Base-by-base conservation (phyloP, 306 rosid genomes). In the Lathyrus oleraceus region DNA sequence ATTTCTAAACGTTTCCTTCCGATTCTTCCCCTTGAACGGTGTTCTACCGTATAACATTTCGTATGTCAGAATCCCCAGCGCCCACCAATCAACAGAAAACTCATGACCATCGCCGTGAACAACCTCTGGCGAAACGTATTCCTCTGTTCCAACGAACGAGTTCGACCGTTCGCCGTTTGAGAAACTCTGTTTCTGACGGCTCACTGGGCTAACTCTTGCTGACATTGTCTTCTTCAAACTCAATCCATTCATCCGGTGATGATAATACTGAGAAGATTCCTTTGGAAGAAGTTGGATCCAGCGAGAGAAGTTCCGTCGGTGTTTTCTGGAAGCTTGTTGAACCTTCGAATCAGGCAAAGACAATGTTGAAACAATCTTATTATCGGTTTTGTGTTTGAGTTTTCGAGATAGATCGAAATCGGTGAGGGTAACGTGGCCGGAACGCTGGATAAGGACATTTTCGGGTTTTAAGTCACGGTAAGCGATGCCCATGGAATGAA, bases 61-160 rank as follows among this genome's bases (percentile, higher is more conserved):
- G 83, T 87, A 95, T 1, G 89, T 81, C 1, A 95, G 79, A 0
- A 95, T 82, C 13, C 99, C 99, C 2, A 95, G 61, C 30, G 97
- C 95, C 99, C 99, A 95, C 99, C 99, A 95, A 30, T 95, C 99
- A 2, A 95, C 99, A 16, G 97, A 89, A 72, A 91, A 95, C 76
- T 95, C 97, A 67, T 95, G 99, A 0, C 99, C 99, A 6, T 91
- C 97, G 5, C 99, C 99, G 2, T 95, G 87, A 1, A 95, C 89
- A 2, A 95, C 85, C 82, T 91, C 99, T 12, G 99, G 99, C 5
- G 99, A 73, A 3, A 95, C 96, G 65, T 95, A 95, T 52, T 95
- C 99, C 68, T 89, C 99, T 0, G 99, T 95, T 0, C 99, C 99
- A 30, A 95, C 99, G 25, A 95, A 95, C 44, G 99, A 95, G 76